A percentile compares a stretch with the other conserved stretches of the same genome.
Conservation (phyloP, 1,139 yeast species). For the Geotrichum restrictum region DNA sequence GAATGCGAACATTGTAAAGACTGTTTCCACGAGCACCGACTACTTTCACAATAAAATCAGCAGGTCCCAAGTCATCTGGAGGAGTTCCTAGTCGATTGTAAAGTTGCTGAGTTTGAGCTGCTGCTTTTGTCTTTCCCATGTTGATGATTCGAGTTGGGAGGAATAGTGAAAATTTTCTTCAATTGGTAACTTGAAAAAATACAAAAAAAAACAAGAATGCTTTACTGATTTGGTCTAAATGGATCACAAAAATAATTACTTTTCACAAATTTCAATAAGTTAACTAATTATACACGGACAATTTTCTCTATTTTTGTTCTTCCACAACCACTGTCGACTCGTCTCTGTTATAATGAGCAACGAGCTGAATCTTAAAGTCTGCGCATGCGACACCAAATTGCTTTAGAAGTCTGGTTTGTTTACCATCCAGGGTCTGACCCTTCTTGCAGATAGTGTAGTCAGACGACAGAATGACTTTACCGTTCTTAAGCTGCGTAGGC, state of each 20-base stretch:
- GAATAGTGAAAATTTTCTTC: slow-evolving; percentile 1
- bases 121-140: slow-evolving; percentile 30
- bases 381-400: slow-evolving; percentile 94
- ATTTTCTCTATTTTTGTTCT: slow-evolving; percentile 12
- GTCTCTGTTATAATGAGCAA: slow-evolving; percentile 58
- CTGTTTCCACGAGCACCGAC: slow-evolving; percentile 36
- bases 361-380: slow-evolving; percentile 74
- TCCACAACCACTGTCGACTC: slow-evolving; percentile 24
- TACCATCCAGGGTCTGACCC: slow-evolving; percentile 80
- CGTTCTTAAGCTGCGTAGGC: slow-evolving; percentile 85
- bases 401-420: slow-evolving; percentile 86
- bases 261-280: too few species aligned
- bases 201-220: background rate
- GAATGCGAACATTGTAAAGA: slow-evolving; percentile 35
- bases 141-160: background rate
- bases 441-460: slow-evolving; percentile 76
- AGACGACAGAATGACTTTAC: slow-evolving; percentile 72
- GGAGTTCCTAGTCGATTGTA: slow-evolving; percentile 30
- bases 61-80: slow-evolving; percentile 31
- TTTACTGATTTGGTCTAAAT: too few species aligned
- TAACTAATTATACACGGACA: too few species aligned
- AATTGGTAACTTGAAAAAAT: background rate
- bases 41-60: slow-evolving; percentile 36
- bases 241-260: too few species aligned
- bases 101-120: slow-evolving; percentile 23